These are phyloP conservation scores for Leucosporidium creatinivorum DNA, from an alignment of 768 basidiomycete genomes.

Conservation along the genomic window DNA sequence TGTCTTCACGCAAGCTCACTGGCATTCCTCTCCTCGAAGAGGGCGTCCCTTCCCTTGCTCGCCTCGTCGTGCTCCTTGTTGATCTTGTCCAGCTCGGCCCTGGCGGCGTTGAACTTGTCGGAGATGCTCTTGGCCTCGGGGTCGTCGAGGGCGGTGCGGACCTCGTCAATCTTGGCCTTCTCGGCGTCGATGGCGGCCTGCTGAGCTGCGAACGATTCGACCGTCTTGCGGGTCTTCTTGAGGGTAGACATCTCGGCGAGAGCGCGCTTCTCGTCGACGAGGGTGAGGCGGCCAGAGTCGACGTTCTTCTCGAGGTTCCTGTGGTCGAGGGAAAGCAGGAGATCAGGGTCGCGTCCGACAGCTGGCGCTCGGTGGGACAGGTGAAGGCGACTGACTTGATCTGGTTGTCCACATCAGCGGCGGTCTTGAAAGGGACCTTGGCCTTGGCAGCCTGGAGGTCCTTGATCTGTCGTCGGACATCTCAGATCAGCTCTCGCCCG, in stretches of 20 bases:
- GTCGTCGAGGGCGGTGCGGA: constrained; percentile 78
- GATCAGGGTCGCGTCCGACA: background rate
- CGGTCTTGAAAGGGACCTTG: constrained; percentile 71
- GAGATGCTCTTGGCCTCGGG: constrained; percentile 75
- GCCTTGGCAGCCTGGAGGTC: constrained; percentile 72
- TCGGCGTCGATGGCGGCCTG: constrained; percentile 76
- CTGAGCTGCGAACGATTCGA: constrained; percentile 73
- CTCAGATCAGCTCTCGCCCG: background rate
- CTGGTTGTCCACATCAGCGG: constrained; percentile 76
- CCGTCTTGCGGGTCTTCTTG: constrained; percentile 41
- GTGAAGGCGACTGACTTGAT: constrained; percentile 57
- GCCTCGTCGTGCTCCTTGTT: constrained; percentile 80
- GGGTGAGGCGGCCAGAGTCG: constrained; percentile 82
- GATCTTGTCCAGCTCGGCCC: constrained; percentile 73
- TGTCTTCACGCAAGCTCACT: constrained; percentile 47
- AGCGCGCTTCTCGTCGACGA: constrained; percentile 91
- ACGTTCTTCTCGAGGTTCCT: constrained; percentile 62
- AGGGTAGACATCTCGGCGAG: constrained; percentile 68
- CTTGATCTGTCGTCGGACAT: constrained; percentile 55
- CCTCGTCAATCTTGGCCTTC: constrained; percentile 62
- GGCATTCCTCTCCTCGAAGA: constrained; percentile 77
- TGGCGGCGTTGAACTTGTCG: constrained; percentile 72
- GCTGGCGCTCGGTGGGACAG: constrained; percentile 1
- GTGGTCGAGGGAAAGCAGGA: background rate
- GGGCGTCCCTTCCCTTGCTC: constrained; percentile 67